Base-by-base conservation (phyloP, 1,284 basidiomycete genomes). In the Cutaneotrichosporon dermatis region DNA sequence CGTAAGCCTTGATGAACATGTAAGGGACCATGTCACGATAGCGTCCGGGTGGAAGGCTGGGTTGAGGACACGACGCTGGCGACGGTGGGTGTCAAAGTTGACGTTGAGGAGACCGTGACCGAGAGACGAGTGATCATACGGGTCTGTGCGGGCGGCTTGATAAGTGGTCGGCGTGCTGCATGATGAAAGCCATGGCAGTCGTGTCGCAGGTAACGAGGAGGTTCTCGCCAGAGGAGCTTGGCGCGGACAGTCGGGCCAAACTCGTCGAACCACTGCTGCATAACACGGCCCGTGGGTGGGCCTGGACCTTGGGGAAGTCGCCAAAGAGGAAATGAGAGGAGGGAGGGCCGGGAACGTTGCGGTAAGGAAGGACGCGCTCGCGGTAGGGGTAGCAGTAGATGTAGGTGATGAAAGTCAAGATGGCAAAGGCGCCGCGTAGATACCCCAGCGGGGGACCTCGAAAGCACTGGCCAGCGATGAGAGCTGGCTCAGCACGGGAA, bases 101-200 rank as follows among this genome's bases (percentile, higher is more conserved):
- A 74, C 74, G 8, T 75, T 72, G 9, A 80, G 59, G 0, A 71
- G 57, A 10, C 72, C 72, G 41, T 69, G 65, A 1, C 78, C 78
- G 2, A 77, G 59, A 15, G 68, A 46, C 68, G 64, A 2, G 60
- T 83, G 48, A 89, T 76, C 52, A 79, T 80, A 46, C 85, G 4
- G 33, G 83, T 76, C 4, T 87, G 79, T 59, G 85, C 83, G 46
- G 84, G 81, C 0, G 87, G 85, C 70, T 88, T 88, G 15, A 85
- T 85, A 85, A 88, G 40, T 82, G 79, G 67, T 88, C 85, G 2
- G 83, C 79, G 56, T 82, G 80, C 16, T 79, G 79, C 56, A 88
- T 80, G 55, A 89, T 83, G 61, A 87, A 82, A 3, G 81, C 80
- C 33, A 88, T 72, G 0, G 86, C 86, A 35, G 80, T 75, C 0